These are phyloP conservation scores for Boletus fagicola DNA, from an alignment of 768 basidiomycete genomes.

Conservation along the genomic window DNA sequence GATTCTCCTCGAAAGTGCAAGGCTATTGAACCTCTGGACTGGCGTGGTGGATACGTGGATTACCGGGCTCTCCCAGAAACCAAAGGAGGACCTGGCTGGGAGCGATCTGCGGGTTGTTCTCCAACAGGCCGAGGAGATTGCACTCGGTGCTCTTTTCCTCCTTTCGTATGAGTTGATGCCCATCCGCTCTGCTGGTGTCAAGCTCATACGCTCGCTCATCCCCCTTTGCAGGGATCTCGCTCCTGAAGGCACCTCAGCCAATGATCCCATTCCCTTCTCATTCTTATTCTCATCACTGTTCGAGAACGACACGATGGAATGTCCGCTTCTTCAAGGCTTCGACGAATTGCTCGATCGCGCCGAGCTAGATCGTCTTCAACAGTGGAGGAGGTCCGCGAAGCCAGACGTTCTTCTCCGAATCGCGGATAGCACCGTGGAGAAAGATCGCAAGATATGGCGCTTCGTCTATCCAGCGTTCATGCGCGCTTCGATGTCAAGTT, in stretches of 20 bases:
- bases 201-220: constrained; percentile 59
- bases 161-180: constrained; percentile 53
- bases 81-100: constrained; percentile 36
- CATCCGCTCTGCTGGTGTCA: constrained; percentile 60
- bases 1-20: constrained; percentile 63
- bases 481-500: constrained; percentile 51
- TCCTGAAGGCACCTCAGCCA: constrained; percentile 29
- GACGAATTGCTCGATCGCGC: constrained; percentile 64
- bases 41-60: constrained; percentile 71
- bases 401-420: constrained; percentile 62
- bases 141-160: constrained; percentile 73
- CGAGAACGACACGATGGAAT: constrained; percentile 46
- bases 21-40: constrained; percentile 72
- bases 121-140: constrained; percentile 57
- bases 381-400: constrained; percentile 60
- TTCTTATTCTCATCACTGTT: constrained; percentile 52
- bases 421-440: constrained; percentile 65
- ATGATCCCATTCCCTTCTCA: constrained; percentile 28
- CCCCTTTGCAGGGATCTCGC: constrained; percentile 46
- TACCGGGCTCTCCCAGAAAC: constrained; percentile 42
- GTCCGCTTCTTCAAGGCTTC: constrained; percentile 54
- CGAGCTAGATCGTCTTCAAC: constrained; percentile 59
- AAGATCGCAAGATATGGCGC: constrained; percentile 73
- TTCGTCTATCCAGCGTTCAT: constrained; percentile 68
- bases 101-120: constrained; percentile 44